A percentile compares a stretch with the other conserved stretches of the same genome.
Evolutionary conservation across 352 stramenopile genomes (phyloP).

Genomic region (Aphanomyces invadans): DNA sequence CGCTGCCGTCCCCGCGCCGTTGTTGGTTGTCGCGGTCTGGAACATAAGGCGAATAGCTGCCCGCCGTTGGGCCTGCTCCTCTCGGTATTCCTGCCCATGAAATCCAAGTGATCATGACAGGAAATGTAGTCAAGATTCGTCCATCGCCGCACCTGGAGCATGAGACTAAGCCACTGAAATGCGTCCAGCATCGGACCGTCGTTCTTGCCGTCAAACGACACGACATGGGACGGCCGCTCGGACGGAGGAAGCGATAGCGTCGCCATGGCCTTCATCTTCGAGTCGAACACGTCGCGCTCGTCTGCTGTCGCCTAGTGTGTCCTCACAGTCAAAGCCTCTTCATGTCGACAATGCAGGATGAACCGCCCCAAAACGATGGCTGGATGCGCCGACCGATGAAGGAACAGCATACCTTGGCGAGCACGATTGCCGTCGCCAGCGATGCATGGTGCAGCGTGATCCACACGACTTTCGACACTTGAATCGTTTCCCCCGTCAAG

Average conservation of each 20-base stretch:
- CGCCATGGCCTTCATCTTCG: slow-evolving; percentile 57
- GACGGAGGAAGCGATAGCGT: slow-evolving; percentile 54
- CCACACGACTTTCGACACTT: slow-evolving; percentile 68
- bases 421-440: slow-evolving; percentile 58
- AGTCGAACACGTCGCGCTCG: slow-evolving; percentile 45
- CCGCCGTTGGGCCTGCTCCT: slow-evolving; percentile 85
- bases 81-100: slow-evolving; percentile 78
- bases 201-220: slow-evolving; percentile 27
- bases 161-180: slow-evolving; percentile 73
- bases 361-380: neutral
- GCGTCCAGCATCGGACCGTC: slow-evolving; percentile 52
- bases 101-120: too few species aligned
- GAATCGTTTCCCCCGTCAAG: slow-evolving; percentile 20
- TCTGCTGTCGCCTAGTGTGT: slow-evolving; percentile 39
- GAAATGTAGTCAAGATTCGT: neutral
- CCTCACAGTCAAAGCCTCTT: neutral
- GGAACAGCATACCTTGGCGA: slow-evolving; percentile 57
- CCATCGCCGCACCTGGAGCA: slow-evolving; percentile 43
- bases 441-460: slow-evolving; percentile 72
- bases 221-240: slow-evolving; percentile 40
- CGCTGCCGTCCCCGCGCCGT: slow-evolving; percentile 8
- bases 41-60: slow-evolving; percentile 90
- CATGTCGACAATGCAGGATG: neutral
- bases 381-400: too few species aligned
- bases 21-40: slow-evolving; percentile 49